These are phyloP conservation scores for Talaromyces trachyspermus DNA, from an alignment of 495 filamentous ascomycete genomes.

Conservation along the genomic window DNA sequence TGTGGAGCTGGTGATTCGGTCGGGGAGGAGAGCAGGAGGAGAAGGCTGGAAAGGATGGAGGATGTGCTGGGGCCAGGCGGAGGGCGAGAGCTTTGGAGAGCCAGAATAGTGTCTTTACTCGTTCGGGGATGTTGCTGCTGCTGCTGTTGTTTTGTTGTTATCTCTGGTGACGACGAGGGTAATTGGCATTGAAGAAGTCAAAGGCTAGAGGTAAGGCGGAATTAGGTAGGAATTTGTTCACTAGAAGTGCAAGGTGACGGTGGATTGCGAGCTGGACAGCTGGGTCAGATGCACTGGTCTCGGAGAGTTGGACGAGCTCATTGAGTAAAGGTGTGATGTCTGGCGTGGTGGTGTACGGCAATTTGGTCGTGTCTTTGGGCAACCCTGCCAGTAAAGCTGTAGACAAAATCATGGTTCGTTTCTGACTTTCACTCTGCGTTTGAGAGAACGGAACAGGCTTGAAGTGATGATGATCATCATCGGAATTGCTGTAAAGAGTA, in stretches of 20 bases:
- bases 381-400: slow-evolving; percentile 56
- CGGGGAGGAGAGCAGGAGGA: slow-evolving; percentile 47
- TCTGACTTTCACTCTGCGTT: slow-evolving; percentile 25
- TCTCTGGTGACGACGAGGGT: slow-evolving; percentile 13
- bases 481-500: slow-evolving; percentile 38
- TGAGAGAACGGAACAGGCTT: slow-evolving; percentile 33
- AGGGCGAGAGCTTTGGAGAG: slow-evolving; percentile 48
- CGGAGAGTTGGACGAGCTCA: slow-evolving; percentile 33
- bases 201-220: slow-evolving; percentile 30
- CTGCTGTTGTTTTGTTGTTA: background rate
- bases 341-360: slow-evolving; percentile 24
- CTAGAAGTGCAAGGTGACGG: slow-evolving; percentile 54
- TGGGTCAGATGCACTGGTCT: slow-evolving; percentile 19
- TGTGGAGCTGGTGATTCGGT: slow-evolving; percentile 32
- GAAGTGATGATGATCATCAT: slow-evolving; percentile 19
- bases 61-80: slow-evolving; percentile 39
- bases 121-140: slow-evolving; percentile 18
- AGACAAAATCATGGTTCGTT: slow-evolving; percentile 50
- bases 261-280: slow-evolving; percentile 45
- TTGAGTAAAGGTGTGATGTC: slow-evolving; percentile 31
- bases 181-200: slow-evolving; percentile 20
- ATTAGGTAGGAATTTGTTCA: slow-evolving; percentile 59
- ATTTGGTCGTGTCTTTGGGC: slow-evolving; percentile 26
- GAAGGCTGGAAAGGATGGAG: slow-evolving; percentile 41
- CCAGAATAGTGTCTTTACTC: slow-evolving; percentile 44